Evolutionary conservation across 1,139 yeast species (phyloP).

Genomic region (Ogataea hybrid): DNA sequence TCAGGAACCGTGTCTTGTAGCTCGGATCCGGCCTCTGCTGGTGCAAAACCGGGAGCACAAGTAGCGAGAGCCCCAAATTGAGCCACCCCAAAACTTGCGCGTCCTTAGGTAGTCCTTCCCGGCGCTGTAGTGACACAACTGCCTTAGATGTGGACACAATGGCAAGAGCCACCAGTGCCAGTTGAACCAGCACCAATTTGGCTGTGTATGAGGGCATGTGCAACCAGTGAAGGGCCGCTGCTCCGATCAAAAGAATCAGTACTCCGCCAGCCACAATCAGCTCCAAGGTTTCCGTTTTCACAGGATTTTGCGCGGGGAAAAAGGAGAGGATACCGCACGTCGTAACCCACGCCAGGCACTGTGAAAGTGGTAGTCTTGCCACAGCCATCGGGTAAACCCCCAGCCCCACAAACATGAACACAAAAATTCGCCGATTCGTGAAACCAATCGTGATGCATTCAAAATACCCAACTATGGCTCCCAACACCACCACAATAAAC

Average conservation of each 20-base stretch:
- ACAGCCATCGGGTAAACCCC: constrained; percentile 65
- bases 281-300: constrained; percentile 69
- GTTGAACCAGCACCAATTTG: constrained; percentile 51
- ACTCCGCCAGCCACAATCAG: constrained; percentile 74
- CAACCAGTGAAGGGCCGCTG: constrained; percentile 37
- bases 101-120: constrained; percentile 74
- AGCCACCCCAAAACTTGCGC: constrained; percentile 82
- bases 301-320: constrained; percentile 85
- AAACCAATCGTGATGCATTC: constrained; percentile 92
- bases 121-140: constrained; percentile 67
- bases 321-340: constrained; percentile 67
- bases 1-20: constrained; percentile 69
- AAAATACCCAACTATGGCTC: constrained; percentile 57
- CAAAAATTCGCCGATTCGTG: constrained; percentile 77
- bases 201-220: constrained; percentile 32
- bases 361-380: constrained; percentile 21
- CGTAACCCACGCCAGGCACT: constrained; percentile 51
- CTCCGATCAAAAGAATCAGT: constrained; percentile 51
- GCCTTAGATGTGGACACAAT: constrained; percentile 69
- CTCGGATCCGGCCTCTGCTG: constrained; percentile 58
- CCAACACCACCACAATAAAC: constrained; percentile 44
- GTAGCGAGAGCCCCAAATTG: constrained; percentile 54
- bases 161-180: constrained; percentile 55
- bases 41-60: constrained; percentile 66
- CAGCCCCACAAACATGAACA: constrained; percentile 61